Base-by-base conservation (phyloP, 345 rosid species). In the Eucalyptus dawsonii region DNA sequence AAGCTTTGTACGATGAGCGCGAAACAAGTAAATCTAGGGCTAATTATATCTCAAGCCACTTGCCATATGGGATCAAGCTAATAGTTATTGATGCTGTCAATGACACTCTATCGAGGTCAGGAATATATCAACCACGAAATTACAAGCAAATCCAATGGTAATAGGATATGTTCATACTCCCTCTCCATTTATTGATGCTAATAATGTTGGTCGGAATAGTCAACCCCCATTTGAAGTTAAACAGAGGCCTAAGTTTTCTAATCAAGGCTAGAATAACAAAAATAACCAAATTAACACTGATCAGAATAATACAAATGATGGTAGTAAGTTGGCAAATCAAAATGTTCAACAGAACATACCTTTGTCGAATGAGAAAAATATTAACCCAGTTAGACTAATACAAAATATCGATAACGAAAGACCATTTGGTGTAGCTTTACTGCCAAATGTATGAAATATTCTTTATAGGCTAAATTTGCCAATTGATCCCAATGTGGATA, bases 351-450 rank as follows among this genome's bases (percentile, higher is more conserved):
- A 5, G 25, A 8, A 8, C 58, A 53, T 53, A 53, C 58, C 58
- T 53, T 53, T 53, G 25, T 53, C 58, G 2, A 53, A 53, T 53
- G 25, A 53, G 58, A 53, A 53, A 53, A 53, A 21, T 53, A 21
- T 53, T 53, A 53, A 11, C 58, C 58, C 58, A 53, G 5, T 19
- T 53, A 21, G 25, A 53, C 58, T 21, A 53, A 53, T 53, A 8
- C 58, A 21, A 21, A 53, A 0, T 21, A 2, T 21, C 0, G 1
- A 53, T 53, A 53, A 53, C 21, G 25, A 8, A 53, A 53, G 58
- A 53, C 25, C 58, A 53, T 53, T 53, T 0, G 58, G 25, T 19
- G 58, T 8, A 53, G 58, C 58, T 19, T 53, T 8, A 19, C 1
- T 53, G 24, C 58, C 58, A 53, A 53, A 53, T 53, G 25, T 19